Evolutionary conservation across 2,329 filamentous ascomycete species (phyloP).

Genomic region (Fusarium torreyae): DNA sequence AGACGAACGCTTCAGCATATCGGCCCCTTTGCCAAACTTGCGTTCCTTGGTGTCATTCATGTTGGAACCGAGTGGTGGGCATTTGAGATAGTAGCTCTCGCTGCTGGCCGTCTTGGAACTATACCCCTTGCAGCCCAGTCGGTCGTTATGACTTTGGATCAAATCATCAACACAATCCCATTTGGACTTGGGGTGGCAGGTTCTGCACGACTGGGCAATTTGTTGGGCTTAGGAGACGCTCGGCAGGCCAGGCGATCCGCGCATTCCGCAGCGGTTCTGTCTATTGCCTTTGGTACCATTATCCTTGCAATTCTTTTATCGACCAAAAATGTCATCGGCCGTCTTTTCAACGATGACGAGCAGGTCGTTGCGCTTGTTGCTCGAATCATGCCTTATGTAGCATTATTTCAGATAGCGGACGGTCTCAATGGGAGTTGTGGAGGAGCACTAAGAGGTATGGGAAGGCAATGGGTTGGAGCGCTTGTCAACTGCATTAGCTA

Average conservation of each 20-base stretch:
- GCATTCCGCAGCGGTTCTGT: conserved; percentile 81
- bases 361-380: conserved; percentile 80
- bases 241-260: conserved; percentile 79
- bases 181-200: conserved; percentile 90
- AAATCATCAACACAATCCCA: conserved; percentile 87
- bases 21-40: conserved; percentile 79
- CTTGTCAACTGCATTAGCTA: conserved; percentile 87
- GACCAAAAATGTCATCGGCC: conserved; percentile 80
- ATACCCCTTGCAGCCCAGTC: conserved; percentile 85
- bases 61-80: conserved; percentile 97
- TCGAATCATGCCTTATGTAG: conserved; percentile 86
- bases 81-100: conserved; percentile 90
- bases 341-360: conserved; percentile 85
- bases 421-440: conserved; percentile 89
- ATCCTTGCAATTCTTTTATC: conserved; percentile 80
- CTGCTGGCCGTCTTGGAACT: conserved; percentile 84
- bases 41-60: conserved; percentile 82
- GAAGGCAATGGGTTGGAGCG: conserved; percentile 87
- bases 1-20: conserved; percentile 76
- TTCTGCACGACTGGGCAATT: conserved; percentile 83
- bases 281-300: conserved; percentile 75
- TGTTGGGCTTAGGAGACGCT: conserved; percentile 78
- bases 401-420: conserved; percentile 91
- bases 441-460: conserved; percentile 86
- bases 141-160: conserved; percentile 91